A percentile compares a stretch with the other conserved stretches of the same genome.
Evolutionary conservation across 2,329 filamentous ascomycete species (phyloP).

Genomic region (Fusarium tanahbumbuense): DNA sequence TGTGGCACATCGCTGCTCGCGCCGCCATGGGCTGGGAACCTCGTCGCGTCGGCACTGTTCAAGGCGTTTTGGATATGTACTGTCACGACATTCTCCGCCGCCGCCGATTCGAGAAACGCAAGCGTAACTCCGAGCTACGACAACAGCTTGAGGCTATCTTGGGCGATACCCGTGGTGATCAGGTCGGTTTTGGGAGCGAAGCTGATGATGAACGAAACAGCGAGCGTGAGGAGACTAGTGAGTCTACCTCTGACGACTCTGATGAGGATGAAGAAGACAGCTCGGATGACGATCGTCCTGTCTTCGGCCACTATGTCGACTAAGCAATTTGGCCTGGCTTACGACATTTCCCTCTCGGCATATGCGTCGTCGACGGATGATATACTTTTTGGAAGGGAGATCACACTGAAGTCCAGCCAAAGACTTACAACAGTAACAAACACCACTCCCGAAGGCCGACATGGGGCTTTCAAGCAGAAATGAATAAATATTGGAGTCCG

Average conservation of each 20-base stretch:
- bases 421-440: background rate
- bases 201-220: background rate
- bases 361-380: too few species aligned
- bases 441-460: background rate
- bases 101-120: slow-evolving; percentile 10
- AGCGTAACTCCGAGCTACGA: slow-evolving; percentile 12
- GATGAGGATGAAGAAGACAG: background rate
- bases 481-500: background rate
- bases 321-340: background rate
- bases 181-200: slow-evolving; percentile 7
- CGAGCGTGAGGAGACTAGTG: background rate
- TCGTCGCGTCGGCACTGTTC: background rate
- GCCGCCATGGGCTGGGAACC: slow-evolving; percentile 34
- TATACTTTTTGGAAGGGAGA: too few species aligned
- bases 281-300: background rate
- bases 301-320: slow-evolving; percentile 1
- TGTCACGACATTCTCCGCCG: slow-evolving; percentile 25
- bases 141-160: slow-evolving; percentile 18
- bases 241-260: background rate
- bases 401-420: background rate
- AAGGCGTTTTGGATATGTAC: slow-evolving; percentile 18
- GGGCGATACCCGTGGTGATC: slow-evolving; percentile 19
- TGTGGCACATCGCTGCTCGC: slow-evolving; percentile 34
- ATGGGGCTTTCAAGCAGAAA: background rate
- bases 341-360: too few species aligned